phyloP scores from a whole-genome alignment of 192 early-diverging fungal genomes.

The Cladochytrium replicatum region DNA sequence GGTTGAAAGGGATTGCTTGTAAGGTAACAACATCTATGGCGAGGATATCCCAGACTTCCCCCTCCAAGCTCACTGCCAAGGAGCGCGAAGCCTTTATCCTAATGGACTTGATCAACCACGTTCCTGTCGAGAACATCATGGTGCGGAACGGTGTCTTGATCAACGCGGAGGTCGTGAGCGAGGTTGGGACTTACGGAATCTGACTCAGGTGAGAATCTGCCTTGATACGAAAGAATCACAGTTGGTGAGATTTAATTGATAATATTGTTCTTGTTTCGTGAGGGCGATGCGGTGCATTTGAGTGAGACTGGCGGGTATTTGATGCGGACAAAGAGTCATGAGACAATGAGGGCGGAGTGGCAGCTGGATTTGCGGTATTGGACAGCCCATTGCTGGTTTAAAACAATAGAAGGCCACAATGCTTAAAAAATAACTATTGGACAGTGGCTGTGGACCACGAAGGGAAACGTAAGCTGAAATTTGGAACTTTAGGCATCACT shows the following conservation, averaged over 20 bases:
- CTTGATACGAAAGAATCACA: too few relatives aligned
- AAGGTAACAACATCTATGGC: conserved; percentile 85
- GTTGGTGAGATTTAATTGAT: too few relatives aligned
- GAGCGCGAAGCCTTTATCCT: conserved; percentile 83
- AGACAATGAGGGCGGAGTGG: conserved; percentile 90
- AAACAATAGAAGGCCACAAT: too few relatives aligned
- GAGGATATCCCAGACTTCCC: conserved; percentile 56
- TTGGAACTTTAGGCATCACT: too few relatives aligned
- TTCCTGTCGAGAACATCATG: conserved; percentile 60
- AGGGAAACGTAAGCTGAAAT: too few relatives aligned
- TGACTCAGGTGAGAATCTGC: conserved; percentile 78
- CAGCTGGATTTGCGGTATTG: conserved; percentile 88
- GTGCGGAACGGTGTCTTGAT: conserved; percentile 66
- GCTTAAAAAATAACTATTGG: too few relatives aligned
- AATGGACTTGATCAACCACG: conserved; percentile 88
- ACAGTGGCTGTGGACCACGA: too few relatives aligned
- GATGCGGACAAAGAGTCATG: conserved; percentile 77
- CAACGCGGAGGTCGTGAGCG: conserved; percentile 71
- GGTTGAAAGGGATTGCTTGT: background rate
- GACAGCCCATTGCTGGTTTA: conserved; percentile 66
- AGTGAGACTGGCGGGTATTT: conserved; percentile 83
- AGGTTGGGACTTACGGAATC: conserved; percentile 88
- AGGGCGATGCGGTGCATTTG: conserved; percentile 43
- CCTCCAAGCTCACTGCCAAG: conserved; percentile 42
- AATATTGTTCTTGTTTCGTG: too few relatives aligned